These are phyloP conservation scores for Apodospora peruviana DNA, from an alignment of 495 filamentous ascomycete genomes.

Conservation along the genomic window DNA sequence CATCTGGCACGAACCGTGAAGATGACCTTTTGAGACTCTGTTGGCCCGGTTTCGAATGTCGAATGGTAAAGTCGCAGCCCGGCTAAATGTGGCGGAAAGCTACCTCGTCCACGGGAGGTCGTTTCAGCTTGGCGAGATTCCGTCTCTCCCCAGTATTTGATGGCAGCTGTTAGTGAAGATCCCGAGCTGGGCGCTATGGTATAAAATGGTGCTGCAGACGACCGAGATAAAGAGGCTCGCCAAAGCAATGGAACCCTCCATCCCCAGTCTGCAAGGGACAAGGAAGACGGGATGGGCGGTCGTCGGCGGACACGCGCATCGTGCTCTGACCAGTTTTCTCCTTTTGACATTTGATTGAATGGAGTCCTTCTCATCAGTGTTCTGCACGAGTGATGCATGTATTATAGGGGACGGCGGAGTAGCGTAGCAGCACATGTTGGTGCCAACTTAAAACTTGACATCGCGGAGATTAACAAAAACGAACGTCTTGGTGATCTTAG, in stretches of 20 bases:
- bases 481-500: too few relatives aligned
- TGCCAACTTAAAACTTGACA: too few relatives aligned
- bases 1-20: neutral
- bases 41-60: slow-evolving; percentile 17
- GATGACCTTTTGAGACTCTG: neutral
- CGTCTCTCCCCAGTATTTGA: slow-evolving; percentile 10
- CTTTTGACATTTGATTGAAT: slow-evolving; percentile 2
- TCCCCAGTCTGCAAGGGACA: too few relatives aligned
- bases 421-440: too few relatives aligned
- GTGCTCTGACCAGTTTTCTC: slow-evolving; percentile 10
- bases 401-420: too few relatives aligned
- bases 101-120: too few relatives aligned
- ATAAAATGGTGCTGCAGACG: neutral
- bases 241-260: too few relatives aligned
- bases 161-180: slow-evolving; percentile 15
- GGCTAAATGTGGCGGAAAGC: slow-evolving; percentile 14
- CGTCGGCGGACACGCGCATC: neutral
- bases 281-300: neutral
- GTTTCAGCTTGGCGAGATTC: too few relatives aligned
- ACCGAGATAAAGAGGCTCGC: too few relatives aligned
- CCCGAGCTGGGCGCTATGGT: neutral
- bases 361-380: too few relatives aligned
- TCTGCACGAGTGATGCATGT: too few relatives aligned
- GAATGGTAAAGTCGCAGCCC: slow-evolving; percentile 6
- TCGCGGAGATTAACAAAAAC: too few relatives aligned